Evolutionary conservation across 495 filamentous ascomycete species (phyloP).

Genomic region (Talaromyces proteolyticus): DNA sequence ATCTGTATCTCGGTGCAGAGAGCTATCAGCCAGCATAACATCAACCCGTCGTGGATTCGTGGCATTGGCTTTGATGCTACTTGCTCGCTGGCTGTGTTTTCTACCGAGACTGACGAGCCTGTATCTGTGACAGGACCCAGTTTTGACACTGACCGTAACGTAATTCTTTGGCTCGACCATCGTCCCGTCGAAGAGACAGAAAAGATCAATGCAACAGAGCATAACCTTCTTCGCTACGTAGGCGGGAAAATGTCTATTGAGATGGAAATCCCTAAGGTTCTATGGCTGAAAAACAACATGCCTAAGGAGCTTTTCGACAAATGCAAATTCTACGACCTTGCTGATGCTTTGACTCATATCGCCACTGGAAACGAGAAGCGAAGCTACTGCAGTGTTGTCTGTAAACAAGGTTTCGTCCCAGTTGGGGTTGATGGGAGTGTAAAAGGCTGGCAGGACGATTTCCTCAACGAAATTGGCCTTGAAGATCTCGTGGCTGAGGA

Average conservation of each 20-base stretch:
- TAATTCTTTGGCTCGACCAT: constrained; percentile 91
- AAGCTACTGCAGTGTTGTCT: constrained; percentile 89
- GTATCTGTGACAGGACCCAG: constrained; percentile 82
- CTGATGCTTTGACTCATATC: constrained; percentile 89
- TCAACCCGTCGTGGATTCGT: constrained; percentile 64
- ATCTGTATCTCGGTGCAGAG: constrained; percentile 78
- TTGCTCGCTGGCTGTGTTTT: constrained; percentile 89
- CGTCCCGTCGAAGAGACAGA: constrained; percentile 83
- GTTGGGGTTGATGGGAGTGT: constrained; percentile 95
- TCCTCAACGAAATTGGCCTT: constrained; percentile 77
- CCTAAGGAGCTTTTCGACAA: constrained; percentile 80
- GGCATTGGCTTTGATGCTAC: constrained; percentile 97
- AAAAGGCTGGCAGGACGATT: constrained; percentile 97
- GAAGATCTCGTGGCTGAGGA: constrained; percentile 75
- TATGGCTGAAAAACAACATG: constrained; percentile 98
- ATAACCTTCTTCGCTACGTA: constrained; percentile 91
- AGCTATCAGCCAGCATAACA: constrained; percentile 70
- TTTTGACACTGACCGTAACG: constrained; percentile 81
- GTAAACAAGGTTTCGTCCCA: constrained; percentile 93
- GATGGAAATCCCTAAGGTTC: constrained; percentile 97
- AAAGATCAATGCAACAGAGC: constrained; percentile 85
- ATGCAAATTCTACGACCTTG: constrained; percentile 95
- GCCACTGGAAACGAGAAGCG: constrained; percentile 91
- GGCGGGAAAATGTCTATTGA: constrained; percentile 97
- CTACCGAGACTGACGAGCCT: constrained; percentile 81